phyloP scores from a whole-genome alignment of 106 monocot genomes.

The Ottelia alismoides region DNA sequence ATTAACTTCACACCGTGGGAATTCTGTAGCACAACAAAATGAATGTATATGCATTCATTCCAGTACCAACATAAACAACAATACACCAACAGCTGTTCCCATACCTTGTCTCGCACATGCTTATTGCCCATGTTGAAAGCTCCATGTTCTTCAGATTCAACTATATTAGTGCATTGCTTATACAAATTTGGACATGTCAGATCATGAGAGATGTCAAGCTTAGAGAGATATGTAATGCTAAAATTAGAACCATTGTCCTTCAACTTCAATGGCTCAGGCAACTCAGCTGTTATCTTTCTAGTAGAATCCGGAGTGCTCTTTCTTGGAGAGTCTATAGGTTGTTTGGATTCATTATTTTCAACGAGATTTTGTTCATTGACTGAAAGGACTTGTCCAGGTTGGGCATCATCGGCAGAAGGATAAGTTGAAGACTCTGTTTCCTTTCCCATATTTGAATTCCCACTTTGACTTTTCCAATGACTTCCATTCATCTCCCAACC shows the following conservation, averaged over 20 bases:
- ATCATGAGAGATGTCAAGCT: conserved; percentile 30
- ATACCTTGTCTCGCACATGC: conserved; percentile 1
- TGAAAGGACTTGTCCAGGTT: conserved; percentile 9
- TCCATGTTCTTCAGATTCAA: background rate
- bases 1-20: background rate
- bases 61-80: too few species aligned
- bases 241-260: conserved; percentile 6
- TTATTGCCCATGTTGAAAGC: too few species aligned
- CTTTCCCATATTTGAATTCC: conserved; percentile 15
- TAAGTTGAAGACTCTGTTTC: conserved; percentile 24
- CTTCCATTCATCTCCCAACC: conserved; percentile 33
- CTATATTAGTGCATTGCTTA: conserved; percentile 3
- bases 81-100: too few species aligned
- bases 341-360: background rate
- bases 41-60: too few species aligned
- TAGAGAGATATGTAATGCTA: conserved; percentile 28
- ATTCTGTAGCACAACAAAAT: background rate
- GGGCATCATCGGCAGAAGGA: conserved; percentile 18
- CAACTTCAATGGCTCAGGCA: conserved; percentile 9
- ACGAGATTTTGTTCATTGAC: conserved; percentile 15
- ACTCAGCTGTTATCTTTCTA: background rate
- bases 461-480: conserved; percentile 39
- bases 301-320: background rate
- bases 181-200: conserved; percentile 36
- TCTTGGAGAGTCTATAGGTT: background rate